Evolutionary conservation across 441 rosid species (phyloP), one percentile per base, ranked within the genome.

Genomic region (Brassica balearica): DNA sequence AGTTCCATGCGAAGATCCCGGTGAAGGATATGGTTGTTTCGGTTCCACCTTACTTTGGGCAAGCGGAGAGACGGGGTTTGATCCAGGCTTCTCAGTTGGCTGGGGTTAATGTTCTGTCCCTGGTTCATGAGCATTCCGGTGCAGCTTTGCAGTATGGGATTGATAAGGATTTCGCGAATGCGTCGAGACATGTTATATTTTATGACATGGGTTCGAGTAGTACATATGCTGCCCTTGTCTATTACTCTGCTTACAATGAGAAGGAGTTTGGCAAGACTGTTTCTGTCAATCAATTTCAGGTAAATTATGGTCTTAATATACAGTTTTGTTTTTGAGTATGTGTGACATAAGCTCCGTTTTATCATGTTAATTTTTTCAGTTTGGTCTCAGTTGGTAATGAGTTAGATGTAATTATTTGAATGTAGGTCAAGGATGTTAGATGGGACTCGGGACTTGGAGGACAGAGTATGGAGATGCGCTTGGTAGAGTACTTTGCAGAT

Each of bases 71-170:
- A 78, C 87, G 87, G 36, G 99, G 92, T 19, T 78, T 96, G 89
- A 51, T 90, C 67, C 90, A 84, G 86, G 99, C 99, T 1, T 94
- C 98, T 1, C 89, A 93, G 71, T 81, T 96, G 87, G 98, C 96
- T 3, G 99, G 97, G 32, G 87, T 93, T 64, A 96, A 89, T 79
- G 96, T 89, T 66, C 94, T 95, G 55, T 84, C 97, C 0, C 70
- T 96, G 80, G 82, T 85, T 43, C 90, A 92, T 74, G 99, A 96
- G 83, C 97, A 91, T 79, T 90, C 98, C 0, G 98, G 98, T 67
- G 99, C 97, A 0, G 99, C 99, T 10, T 91, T 96, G 85, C 99
- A 96, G 85, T 96, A 96, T 79, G 98, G 98, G 76, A 96, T 96
- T 74, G 97, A 92, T 75, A 93, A 96, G 85, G 92, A 96, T 81